Conservation (phyloP, 768 basidiomycete species). For the Goffeauzyma gilvescens region DNA sequence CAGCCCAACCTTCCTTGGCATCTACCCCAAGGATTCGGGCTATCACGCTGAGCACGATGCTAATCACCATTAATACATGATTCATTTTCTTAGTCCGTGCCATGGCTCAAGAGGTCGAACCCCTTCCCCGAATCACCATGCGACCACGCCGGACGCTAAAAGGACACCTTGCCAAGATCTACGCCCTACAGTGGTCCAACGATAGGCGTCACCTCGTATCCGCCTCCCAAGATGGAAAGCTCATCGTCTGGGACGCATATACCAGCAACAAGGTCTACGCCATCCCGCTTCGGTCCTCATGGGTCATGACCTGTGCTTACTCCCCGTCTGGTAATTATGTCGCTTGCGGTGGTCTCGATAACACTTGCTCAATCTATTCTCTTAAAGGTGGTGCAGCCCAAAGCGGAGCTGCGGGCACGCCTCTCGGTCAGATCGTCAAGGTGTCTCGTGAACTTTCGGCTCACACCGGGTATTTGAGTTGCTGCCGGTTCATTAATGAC, state of each 20-base stretch:
- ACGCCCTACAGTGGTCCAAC: slow-evolving; percentile 98
- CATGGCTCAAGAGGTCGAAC: slow-evolving; percentile 94
- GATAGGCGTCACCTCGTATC: slow-evolving; percentile 95
- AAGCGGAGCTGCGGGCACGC: slow-evolving; percentile 38
- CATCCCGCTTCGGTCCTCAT: slow-evolving; percentile 88
- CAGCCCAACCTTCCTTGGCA: no score
- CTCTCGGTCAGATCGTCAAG: slow-evolving; percentile 38
- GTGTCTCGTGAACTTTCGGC: slow-evolving; percentile 89
- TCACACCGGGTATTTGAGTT: slow-evolving; percentile 92
- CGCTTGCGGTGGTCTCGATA: slow-evolving; percentile 95
- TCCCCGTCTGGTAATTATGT: slow-evolving; percentile 93
- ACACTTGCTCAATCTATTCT: slow-evolving; percentile 97
- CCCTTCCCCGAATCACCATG: slow-evolving; percentile 90
- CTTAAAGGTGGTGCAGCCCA: slow-evolving; percentile 39
- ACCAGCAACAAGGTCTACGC: slow-evolving; percentile 99
- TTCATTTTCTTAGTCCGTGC: slow-evolving; percentile 51
- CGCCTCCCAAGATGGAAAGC: slow-evolving; percentile 97
- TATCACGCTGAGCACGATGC: background rate
- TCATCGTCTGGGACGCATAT: slow-evolving; percentile 99
- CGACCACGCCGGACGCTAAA: slow-evolving; percentile 83
- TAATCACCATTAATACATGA: background rate
- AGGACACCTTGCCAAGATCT: slow-evolving; percentile 97
- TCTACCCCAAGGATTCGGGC: no score
- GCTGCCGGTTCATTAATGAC: slow-evolving; percentile 97
- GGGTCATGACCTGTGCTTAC: slow-evolving; percentile 99